Evolutionary conservation across 2,329 filamentous ascomycete genomes (phyloP).

Genomic region (Knoxdaviesia proteae): DNA sequence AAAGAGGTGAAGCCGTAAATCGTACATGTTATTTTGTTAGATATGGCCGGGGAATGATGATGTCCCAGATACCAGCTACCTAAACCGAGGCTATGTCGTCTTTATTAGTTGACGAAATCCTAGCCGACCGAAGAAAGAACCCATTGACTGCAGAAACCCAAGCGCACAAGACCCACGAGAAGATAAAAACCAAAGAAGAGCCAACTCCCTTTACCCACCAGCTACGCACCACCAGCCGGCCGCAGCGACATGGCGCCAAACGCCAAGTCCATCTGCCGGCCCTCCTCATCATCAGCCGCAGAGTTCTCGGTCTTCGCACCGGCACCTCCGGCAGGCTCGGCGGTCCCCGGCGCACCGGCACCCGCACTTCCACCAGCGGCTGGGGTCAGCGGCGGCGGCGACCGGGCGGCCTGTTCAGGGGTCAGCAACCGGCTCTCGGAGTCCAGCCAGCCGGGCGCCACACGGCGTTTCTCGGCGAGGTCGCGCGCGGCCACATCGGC

Average conservation of each 20-base stretch:
- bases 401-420: constrained; percentile 5
- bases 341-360: constrained; percentile 9
- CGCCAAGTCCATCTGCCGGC: constrained; percentile 34
- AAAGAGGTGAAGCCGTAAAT: too few relatives aligned
- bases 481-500: constrained; percentile 42
- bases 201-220: neutral
- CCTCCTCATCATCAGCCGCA: constrained; percentile 21
- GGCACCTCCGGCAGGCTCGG: neutral
- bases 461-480: constrained; percentile 56
- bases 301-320: neutral
- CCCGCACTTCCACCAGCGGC: constrained; percentile 8
- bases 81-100: too few relatives aligned
- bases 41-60: too few relatives aligned
- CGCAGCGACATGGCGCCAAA: constrained; percentile 27
- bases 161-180: neutral
- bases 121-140: neutral
- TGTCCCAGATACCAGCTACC: too few relatives aligned
- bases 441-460: constrained; percentile 67
- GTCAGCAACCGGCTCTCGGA: constrained; percentile 29
- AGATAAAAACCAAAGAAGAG: neutral
- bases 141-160: neutral
- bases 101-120: too few relatives aligned
- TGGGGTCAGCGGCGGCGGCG: constrained; percentile 7
- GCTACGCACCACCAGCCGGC: neutral
- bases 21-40: too few relatives aligned